Percentiles rank a stretch among this genome's conserved stretches.
Evolutionary conservation across 2,329 filamentous ascomycete genomes (phyloP).

Genomic region (Penicillium concentricum): DNA sequence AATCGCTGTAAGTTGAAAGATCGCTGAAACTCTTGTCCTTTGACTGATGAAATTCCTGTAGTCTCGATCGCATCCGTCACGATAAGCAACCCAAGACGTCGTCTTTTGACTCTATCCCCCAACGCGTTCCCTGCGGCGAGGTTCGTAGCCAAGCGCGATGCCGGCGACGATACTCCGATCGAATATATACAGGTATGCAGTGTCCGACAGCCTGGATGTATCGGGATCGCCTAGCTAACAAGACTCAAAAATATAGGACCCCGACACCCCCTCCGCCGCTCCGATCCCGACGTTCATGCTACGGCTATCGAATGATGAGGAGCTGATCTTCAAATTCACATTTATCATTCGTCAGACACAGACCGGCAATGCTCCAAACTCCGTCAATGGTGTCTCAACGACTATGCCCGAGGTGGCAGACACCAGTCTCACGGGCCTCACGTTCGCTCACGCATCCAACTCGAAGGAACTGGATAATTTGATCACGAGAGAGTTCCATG

Average conservation of each 20-base stretch:
- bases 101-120: slow-evolving; percentile 74
- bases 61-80: slow-evolving; percentile 83
- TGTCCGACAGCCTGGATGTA: slow-evolving; percentile 1
- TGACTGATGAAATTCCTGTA: slow-evolving; percentile 41
- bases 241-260: slow-evolving; percentile 62
- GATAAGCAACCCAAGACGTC: slow-evolving; percentile 76
- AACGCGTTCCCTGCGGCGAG: slow-evolving; percentile 84
- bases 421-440: slow-evolving; percentile 81
- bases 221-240: slow-evolving; percentile 5
- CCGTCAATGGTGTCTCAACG: slow-evolving; percentile 52
- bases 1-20: slow-evolving; percentile 66
- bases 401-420: slow-evolving; percentile 57
- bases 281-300: slow-evolving; percentile 70
- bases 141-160: slow-evolving; percentile 69
- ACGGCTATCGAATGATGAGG: slow-evolving; percentile 85
- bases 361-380: slow-evolving; percentile 51
- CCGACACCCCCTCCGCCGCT: slow-evolving; percentile 58
- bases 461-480: slow-evolving; percentile 87
- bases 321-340: slow-evolving; percentile 88
- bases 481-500: slow-evolving; percentile 92
- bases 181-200: slow-evolving; percentile 83
- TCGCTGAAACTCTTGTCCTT: background rate
- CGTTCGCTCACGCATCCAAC: slow-evolving; percentile 86
- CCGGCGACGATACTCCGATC: slow-evolving; percentile 71
- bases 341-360: slow-evolving; percentile 69